phyloP scores from a whole-genome alignment of 2,329 filamentous ascomycete species.

The Xylaria sp. region DNA sequence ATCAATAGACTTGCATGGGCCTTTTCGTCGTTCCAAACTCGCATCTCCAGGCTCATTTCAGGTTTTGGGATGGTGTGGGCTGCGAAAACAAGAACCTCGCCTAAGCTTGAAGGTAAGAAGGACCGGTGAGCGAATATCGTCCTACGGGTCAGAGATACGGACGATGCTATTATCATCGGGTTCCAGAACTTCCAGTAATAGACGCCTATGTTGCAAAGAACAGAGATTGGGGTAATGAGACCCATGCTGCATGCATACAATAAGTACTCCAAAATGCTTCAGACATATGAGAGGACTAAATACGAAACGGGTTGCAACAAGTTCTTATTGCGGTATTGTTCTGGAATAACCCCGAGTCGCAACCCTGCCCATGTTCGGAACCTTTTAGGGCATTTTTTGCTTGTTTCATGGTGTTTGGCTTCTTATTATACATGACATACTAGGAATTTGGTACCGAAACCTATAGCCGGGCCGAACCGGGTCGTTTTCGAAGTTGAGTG shows the following conservation, averaged over 20 bases:
- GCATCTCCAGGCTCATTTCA: neutral
- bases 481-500: neutral
- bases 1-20: neutral
- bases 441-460: slow-evolving; percentile 7
- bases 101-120: neutral
- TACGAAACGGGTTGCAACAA: slow-evolving; percentile 14
- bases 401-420: slow-evolving; percentile 5
- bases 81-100: neutral
- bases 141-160: neutral
- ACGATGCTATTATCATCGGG: neutral
- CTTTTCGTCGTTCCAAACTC: neutral
- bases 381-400: neutral
- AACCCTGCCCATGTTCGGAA: slow-evolving; percentile 4
- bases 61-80: neutral
- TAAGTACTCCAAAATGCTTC: neutral
- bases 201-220: neutral
- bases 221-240: neutral
- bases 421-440: slow-evolving; percentile 1
- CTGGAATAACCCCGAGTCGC: slow-evolving; percentile 14
- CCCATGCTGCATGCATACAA: neutral
- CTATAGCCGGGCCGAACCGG: slow-evolving; percentile 13
- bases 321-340: slow-evolving; percentile 21
- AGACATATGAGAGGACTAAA: slow-evolving; percentile 3
- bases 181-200: neutral
- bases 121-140: neutral